Evolutionary conservation across 306 rosid genomes (phyloP).

Genomic region (Quercus berberidifolia): DNA sequence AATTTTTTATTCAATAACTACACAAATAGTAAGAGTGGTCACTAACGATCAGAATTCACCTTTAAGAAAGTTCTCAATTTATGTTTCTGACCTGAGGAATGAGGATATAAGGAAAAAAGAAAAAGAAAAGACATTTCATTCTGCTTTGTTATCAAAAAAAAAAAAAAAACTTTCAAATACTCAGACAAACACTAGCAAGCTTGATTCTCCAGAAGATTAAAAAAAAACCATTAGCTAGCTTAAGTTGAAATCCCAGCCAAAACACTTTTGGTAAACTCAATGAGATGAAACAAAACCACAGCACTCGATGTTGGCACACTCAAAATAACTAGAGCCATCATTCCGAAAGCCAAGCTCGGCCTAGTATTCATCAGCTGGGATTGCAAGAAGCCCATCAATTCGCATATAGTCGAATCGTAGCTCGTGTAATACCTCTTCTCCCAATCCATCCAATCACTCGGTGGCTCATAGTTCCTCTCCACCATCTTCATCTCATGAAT

Average conservation of each 20-base stretch:
- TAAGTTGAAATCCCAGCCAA: slow-evolving; percentile 18
- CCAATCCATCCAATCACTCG: slow-evolving; percentile 51
- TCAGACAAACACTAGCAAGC: not conserved
- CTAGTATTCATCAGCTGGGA: slow-evolving; percentile 45
- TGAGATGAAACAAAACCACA: slow-evolving; percentile 19
- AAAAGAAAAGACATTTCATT: not conserved
- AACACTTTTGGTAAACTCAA: slow-evolving; percentile 14
- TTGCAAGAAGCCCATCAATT: slow-evolving; percentile 48
- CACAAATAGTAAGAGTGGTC: no score
- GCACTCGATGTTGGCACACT: slow-evolving; percentile 31
- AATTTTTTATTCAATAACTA: no score
- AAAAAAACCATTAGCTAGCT: not conserved
- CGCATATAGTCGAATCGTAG: slow-evolving; percentile 37
- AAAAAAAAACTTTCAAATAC: not conserved
- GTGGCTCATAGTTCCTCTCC: slow-evolving; percentile 41
- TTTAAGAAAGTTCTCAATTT: no score
- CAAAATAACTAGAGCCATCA: slow-evolving; percentile 21
- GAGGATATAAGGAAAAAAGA: not conserved
- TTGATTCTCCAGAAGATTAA: no score
- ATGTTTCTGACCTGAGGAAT: no score
- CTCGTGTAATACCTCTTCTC: slow-evolving; percentile 44
- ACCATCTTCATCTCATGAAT: slow-evolving; percentile 40
- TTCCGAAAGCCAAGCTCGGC: slow-evolving; percentile 42
- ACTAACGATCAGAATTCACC: no score
- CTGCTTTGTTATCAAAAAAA: not conserved